Evolutionary conservation across 2,329 filamentous ascomycete genomes (phyloP), one percentile per base, ranked within the genome.

Genomic region (Penicillium decumbens): DNA sequence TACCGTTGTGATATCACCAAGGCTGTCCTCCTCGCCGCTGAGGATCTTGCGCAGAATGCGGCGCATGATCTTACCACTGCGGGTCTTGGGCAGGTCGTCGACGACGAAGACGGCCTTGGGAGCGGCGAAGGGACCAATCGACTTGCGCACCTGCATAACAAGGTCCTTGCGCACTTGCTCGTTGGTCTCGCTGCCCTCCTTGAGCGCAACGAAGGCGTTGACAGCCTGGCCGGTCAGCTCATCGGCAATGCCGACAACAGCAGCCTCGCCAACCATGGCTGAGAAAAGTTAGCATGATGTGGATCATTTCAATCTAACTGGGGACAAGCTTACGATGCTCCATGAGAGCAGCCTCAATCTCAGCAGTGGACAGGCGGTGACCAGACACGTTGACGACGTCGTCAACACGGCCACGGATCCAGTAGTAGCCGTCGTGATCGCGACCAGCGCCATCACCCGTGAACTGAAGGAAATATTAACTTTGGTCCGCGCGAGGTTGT

Each of bases 351-450:
- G 93, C 93, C 75, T 98, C 93, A 58, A 98, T 98, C 73, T 98
- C 93, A 30, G 93, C 92, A 8, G 93, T 98, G 13, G 92, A 97
- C 55, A 98, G 80, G 70, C 93, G 87, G 74, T 98, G 93, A 25
- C 93, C 93, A 62, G 88, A 93, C 55, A 98, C 93, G 73, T 98
- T 98, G 71, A 98, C 92, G 38, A 98, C 93, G 65, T 98, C 93
- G 68, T 98, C 93, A 45, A 98, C 93, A 72, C 93, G 90, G 58
- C 93, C 93, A 55, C 93, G 89, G 70, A 98, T 98, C 93, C 93
- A 98, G 83, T 97, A 98, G 79, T 96, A 98, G 49, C 93, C 93
- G 65, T 98, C 93, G 73, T 95, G 88, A 70, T 98, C 93, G 67
- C 93, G 88, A 52, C 88, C 93, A 48, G 93, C 93, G 67, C 93